Evolutionary conservation across 2,329 filamentous ascomycete species (phyloP), one percentile per base, ranked within the genome.

Genomic region (Neonectria hederae): DNA sequence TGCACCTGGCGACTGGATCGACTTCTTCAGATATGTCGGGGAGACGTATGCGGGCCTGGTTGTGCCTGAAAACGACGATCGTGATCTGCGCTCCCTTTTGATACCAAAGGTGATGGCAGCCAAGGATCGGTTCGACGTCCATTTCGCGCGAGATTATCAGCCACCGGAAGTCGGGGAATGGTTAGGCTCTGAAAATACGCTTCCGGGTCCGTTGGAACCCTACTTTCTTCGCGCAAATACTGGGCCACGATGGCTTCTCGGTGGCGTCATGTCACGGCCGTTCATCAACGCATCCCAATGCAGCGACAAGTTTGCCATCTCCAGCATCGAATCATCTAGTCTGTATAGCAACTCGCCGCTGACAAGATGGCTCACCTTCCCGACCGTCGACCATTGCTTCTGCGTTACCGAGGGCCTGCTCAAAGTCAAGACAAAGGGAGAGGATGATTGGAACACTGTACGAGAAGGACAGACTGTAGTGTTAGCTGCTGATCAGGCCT

Each of bases 21-120:
- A 88, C 68, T 88, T 89, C 77, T 89, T 88, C 77, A 81, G 86
- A 54, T 84, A 86, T 70, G 81, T 88, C 8, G 81, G 81, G 28
- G 86, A 88, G 72, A 77, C 83, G 0, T 87, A 83, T 60, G 66
- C 76, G 4, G 85, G 86, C 1, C 68, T 83, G 1, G 66, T 87
- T 19, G 80, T 85, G 17, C 86, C 86, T 1, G 82, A 86, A 54
- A 74, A 77, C 38, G 86, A 88, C 70, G 69, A 81, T n/a, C 82
- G 86, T 1, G 83, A 86, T 67, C 75, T 86, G 2, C 81, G 81
- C 48, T 78, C 82, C 24, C 74, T 84, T 0, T 70, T 88, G 32
- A 82, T 87, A 24, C 84, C 84, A 17, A 87, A 86, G 71, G 77
- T 88, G 28, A 86, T 86, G 77, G 82, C 83, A 0, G 86, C 86